A percentile compares a stretch with the other conserved stretches of the same genome.
Evolutionary conservation across 164 flowering plant genomes (phyloP).

Genomic region (Umbilicus rupestris): DNA sequence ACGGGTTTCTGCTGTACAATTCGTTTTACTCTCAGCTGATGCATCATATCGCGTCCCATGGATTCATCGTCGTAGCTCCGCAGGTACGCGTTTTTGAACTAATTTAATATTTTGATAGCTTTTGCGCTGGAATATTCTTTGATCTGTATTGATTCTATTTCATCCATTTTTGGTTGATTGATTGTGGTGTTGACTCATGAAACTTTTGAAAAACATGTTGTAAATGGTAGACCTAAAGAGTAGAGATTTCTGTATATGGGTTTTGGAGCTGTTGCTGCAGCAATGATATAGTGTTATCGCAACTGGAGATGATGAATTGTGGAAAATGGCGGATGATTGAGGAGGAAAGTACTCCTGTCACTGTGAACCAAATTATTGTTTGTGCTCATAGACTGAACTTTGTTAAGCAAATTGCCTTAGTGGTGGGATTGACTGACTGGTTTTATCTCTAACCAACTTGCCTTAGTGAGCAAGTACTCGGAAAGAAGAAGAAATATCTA

Average conservation of each 20-base stretch:
- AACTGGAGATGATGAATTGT: background rate
- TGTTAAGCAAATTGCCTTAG: background rate
- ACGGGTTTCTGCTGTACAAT: conserved; percentile 69
- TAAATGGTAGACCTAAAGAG: background rate
- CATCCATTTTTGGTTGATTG: background rate
- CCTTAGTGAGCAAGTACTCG: conserved; percentile 4
- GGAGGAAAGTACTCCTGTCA: background rate
- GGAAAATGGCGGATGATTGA: too few relatives aligned
- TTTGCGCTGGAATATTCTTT: background rate
- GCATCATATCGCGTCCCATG: conserved; percentile 77
- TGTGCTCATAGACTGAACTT: background rate
- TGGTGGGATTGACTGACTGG: background rate
- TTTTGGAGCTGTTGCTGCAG: background rate
- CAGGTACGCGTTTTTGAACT: conserved; percentile 30
- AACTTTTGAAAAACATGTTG: too few relatives aligned
- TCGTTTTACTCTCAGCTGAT: conserved; percentile 81
- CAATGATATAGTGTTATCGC: background rate
- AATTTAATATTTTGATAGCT: background rate
- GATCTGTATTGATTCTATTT: background rate
- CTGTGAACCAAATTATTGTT: background rate
- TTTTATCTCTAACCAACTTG: background rate
- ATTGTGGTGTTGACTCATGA: too few relatives aligned
- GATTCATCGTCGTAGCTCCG: conserved; percentile 84
- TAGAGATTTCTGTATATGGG: background rate
- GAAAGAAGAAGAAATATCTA: background rate